Conservation (phyloP, 306 rosid species). For the Quillaja saponaria region DNA sequence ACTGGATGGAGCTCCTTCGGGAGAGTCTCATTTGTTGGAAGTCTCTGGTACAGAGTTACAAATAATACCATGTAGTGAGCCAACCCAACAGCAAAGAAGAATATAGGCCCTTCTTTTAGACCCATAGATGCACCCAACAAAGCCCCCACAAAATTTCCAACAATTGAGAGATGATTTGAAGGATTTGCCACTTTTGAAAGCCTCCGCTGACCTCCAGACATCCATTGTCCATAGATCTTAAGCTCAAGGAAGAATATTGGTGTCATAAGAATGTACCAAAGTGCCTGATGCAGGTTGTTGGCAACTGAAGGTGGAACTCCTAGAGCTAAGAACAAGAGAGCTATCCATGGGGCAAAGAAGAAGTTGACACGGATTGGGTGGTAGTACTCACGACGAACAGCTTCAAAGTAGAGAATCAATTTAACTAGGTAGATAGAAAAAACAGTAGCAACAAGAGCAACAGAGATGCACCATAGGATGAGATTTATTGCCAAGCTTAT, state of each 20-base stretch:
- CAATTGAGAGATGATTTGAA: slow-evolving; percentile 73
- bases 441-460: slow-evolving; percentile 39
- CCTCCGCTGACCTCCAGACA: slow-evolving; percentile 90
- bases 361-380: slow-evolving; percentile 89
- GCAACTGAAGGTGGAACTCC: slow-evolving; percentile 74
- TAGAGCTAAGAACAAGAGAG: slow-evolving; percentile 71
- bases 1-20: slow-evolving; percentile 96
- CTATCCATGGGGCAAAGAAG: slow-evolving; percentile 88
- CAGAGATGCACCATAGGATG: slow-evolving; percentile 65
- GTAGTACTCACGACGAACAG: slow-evolving; percentile 86
- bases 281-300: slow-evolving; percentile 39
- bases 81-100: slow-evolving; percentile 85
- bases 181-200: slow-evolving; percentile 91
- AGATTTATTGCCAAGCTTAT: slow-evolving; percentile 55
- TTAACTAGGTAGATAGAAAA: slow-evolving; percentile 54
- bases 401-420: slow-evolving; percentile 72
- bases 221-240: slow-evolving; percentile 96
- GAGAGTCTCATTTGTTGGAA: slow-evolving; percentile 80
- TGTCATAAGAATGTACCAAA: slow-evolving; percentile 82
- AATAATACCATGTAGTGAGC: slow-evolving; percentile 80
- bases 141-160: slow-evolving; percentile 92
- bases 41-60: slow-evolving; percentile 91
- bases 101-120: slow-evolving; percentile 79
- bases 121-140: slow-evolving; percentile 88
- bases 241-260: slow-evolving; percentile 81